Evolutionary conservation across 768 basidiomycete species (phyloP), one percentile per base, ranked within the genome.

Genomic region (Podaxis pistillaris): DNA sequence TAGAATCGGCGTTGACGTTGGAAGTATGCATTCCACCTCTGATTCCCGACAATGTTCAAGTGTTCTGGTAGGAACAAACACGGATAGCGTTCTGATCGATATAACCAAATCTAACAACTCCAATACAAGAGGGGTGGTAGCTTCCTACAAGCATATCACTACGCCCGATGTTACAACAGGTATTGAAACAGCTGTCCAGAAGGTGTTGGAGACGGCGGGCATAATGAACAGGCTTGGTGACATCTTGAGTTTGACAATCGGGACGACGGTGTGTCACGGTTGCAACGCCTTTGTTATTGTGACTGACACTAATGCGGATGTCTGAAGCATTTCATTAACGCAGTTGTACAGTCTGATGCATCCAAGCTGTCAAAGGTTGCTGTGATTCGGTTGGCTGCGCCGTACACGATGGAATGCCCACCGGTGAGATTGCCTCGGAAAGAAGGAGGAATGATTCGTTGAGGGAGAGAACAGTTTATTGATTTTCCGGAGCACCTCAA

Each of bases 321-420:
- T 12, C 4, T 6, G 19, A 30, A 80, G 76, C 81, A 83, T 68
- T 85, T 85, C 62, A 76, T 86, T 26, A 86, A 89, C 64, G 85
- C 86, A 1, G 80, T 89, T 2, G 76, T 89, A 17, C 85, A 88
- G 72, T 70, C 79, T 26, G 82, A 88, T 69, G 72, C 79, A 4
- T 64, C 78, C 2, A 76, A 82, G n/a, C 72, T 89, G 13, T 78
- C 80, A 50, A 81, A 81, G 51, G 87, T 89, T 0, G 88, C 86
- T 0, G 86, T 89, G 40, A 78, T 89, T 53, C 81, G 88, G 60
- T 77, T 89, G 6, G 86, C 84, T 51, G 84, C 82, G 3, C 84
- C 84, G 0, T 87, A 84, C 70, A 84, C 84, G 2, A 74, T 71
- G n/a, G 83, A 84, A 37, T 79, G 79, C 17, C 87, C 86, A 11